Evolutionary conservation across 371 early-diverging fungal genomes (phyloP).

Genomic region (Blastocladiella emersonii): DNA sequence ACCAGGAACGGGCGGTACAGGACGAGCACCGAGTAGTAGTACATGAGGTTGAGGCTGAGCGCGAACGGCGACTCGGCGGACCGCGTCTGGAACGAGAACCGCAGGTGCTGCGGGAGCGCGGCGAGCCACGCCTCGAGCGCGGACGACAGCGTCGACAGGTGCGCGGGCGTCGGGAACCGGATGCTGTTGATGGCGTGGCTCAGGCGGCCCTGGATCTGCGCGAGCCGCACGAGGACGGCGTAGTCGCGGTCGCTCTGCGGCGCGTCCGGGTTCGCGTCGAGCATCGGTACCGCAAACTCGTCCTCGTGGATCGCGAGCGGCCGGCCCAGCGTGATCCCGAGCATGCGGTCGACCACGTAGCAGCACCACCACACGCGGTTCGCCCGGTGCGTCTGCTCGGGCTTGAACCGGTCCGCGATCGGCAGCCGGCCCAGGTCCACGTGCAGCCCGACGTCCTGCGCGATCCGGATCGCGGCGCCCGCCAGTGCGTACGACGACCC

Average conservation of each 20-base stretch:
- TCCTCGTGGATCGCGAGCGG: neutral
- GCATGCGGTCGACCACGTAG: neutral
- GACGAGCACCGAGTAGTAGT: neutral
- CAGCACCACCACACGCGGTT: neutral
- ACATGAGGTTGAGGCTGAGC: neutral
- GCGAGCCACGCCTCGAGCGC: neutral
- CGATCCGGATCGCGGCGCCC: neutral
- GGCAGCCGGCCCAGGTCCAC: neutral
- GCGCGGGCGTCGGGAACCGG: neutral
- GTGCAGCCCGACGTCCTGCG: neutral
- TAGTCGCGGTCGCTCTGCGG: neutral
- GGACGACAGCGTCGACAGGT: neutral
- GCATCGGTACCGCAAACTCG: neutral
- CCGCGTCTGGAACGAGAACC: neutral
- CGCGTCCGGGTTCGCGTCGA: neutral
- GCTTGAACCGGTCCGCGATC: neutral
- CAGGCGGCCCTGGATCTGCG: neutral
- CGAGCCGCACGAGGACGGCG: neutral
- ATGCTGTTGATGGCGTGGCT: neutral
- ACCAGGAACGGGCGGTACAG: neutral
- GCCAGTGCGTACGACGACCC: neutral
- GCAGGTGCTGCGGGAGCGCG: neutral
- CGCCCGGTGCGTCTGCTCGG: neutral
- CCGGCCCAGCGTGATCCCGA: neutral
- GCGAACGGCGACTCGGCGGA: neutral